Conservation (phyloP, 176 grass and related monocot genomes). For the Eleusine indica region DNA sequence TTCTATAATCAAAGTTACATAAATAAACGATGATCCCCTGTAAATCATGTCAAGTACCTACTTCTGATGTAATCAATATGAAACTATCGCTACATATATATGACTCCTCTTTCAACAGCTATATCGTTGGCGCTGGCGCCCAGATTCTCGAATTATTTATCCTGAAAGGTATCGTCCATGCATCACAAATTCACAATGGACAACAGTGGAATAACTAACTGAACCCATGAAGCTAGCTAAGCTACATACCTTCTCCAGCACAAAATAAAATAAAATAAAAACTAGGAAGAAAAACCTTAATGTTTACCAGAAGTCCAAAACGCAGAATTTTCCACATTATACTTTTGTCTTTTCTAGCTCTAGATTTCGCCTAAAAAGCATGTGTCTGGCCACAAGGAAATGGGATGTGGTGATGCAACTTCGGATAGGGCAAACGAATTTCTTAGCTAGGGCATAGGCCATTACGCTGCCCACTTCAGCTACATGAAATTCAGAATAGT, state of each 20-base stretch:
- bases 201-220: background rate
- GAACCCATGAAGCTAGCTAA: background rate
- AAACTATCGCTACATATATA: no score
- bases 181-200: background rate
- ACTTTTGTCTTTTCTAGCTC: background rate
- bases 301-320: background rate
- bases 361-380: constrained; percentile 10
- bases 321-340: background rate
- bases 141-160: no score
- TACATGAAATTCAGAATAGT: constrained; percentile 33
- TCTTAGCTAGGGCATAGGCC: background rate
- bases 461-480: constrained; percentile 37
- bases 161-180: no score
- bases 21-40: no score
- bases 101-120: no score
- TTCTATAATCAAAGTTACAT: no score
- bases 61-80: no score
- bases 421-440: background rate
- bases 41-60: no score
- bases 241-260: background rate
- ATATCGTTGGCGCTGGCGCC: no score
- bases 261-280: background rate
- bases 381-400: background rate
- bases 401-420: background rate
- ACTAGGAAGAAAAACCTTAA: background rate